Base-by-base conservation (phyloP, 2,329 filamentous ascomycete genomes). In the Neodidymelliopsis sp. region DNA sequence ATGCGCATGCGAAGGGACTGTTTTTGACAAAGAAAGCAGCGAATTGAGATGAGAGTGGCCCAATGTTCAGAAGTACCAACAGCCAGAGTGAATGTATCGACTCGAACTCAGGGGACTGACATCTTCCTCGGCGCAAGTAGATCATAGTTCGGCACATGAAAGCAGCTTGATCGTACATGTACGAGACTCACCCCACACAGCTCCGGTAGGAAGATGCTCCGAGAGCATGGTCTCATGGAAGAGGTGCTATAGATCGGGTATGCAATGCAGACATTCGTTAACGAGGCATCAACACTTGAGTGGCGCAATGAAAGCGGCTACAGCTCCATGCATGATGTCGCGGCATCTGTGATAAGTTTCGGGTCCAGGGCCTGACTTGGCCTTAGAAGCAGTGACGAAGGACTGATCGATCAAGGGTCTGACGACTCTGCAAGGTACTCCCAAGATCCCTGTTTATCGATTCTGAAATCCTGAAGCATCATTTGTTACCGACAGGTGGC, bases 231-330 rank as follows among this genome's bases (percentile, higher is more conserved):
- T 29, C 8, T 10, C 23, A 15, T n/a, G 10, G 15, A 20, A 33
- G 22, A n/a, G 22, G 25, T 15, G 4, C 16, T n/a, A n/a, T n/a
- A 23, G 23, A 24, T 37, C 15, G 2, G 7, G 15, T 12, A 24
- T 19, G 19, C 22, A 20, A 16, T 15, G 3, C n/a, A 30, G 11
- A 19, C 7, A 10, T 39, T 33, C 22, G 16, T 24, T 10, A 19
- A 41, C 7, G 16, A 23, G 12, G 18, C 13, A 36, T n/a, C 22
- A 20, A 27, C 16, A 10, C 23, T 24, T 44, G 46, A 23, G 15
- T 39, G 39, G 39, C 39, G 46, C 39, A 39, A 19, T 23, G 34
- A 18, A 33, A n/a, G 6, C 28, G 15, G 7, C 13, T 13, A 19
- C 16, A 20, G 39, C 11, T n/a, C 15, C 18, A 36, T 15, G 11